Percentiles rank a stretch among this genome's conserved stretches.
Conservation (phyloP, 192 early-diverging fungal genomes). For the Dissophora ornata region DNA sequence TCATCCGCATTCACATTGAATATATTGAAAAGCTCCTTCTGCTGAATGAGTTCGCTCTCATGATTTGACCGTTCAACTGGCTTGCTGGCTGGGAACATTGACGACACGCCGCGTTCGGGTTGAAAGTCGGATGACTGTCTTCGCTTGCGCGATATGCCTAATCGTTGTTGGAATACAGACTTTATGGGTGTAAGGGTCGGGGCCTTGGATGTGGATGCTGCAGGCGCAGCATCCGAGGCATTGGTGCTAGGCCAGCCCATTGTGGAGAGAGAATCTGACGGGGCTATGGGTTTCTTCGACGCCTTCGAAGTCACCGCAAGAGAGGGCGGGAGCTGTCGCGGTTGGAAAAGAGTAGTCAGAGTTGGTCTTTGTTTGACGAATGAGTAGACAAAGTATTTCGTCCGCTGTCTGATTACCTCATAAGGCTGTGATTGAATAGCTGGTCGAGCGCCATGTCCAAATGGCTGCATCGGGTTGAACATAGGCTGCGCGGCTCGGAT, state of each 20-base stretch:
- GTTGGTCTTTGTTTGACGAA: too few relatives aligned
- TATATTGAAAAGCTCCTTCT: slow-evolving; percentile 7
- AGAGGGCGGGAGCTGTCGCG: too few relatives aligned
- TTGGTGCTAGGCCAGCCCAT: background rate
- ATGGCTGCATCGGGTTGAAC: too few relatives aligned
- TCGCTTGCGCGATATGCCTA: slow-evolving; percentile 35
- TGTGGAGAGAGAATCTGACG: too few relatives aligned
- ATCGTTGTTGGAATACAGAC: background rate
- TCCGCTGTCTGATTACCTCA: too few relatives aligned
- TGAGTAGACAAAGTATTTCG: too few relatives aligned
- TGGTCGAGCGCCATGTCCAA: too few relatives aligned
- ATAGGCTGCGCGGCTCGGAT: too few relatives aligned
- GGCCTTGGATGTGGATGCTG: background rate
- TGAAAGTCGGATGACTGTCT: slow-evolving; percentile 39
- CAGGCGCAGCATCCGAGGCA: background rate
- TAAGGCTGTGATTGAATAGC: too few relatives aligned
- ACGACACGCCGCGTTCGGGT: slow-evolving; percentile 2
- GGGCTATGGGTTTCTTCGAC: too few relatives aligned
- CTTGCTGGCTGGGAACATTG: background rate
- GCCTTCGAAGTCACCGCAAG: too few relatives aligned
- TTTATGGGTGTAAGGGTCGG: background rate
- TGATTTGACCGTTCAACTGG: background rate
- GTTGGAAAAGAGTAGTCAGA: too few relatives aligned
- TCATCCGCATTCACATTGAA: slow-evolving; percentile 16
- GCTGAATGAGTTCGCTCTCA: slow-evolving; percentile 6